phyloP scores from a whole-genome alignment of 1,284 basidiomycete species.

The Boletus semigastroideus region DNA sequence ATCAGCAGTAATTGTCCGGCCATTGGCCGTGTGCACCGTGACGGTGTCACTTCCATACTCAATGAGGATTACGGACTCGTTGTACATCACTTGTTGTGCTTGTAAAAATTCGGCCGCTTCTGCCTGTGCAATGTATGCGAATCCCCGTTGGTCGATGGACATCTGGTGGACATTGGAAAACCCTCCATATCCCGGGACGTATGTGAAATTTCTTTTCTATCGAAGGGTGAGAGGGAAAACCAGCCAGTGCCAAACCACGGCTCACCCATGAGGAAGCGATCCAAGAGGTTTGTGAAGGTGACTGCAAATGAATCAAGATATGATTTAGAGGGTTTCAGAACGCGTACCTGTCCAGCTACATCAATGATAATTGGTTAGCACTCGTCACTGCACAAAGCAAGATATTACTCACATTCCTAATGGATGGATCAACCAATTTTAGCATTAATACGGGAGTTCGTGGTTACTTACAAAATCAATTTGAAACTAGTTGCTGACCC shows the following conservation, averaged over 20 bases:
- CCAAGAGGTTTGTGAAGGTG: constrained; percentile 61
- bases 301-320: constrained; percentile 33
- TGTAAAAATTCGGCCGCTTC: constrained; percentile 55
- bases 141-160: constrained; percentile 62
- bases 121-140: constrained; percentile 51
- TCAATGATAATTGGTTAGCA: constrained; percentile 11
- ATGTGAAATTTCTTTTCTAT: constrained; percentile 68
- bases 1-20: constrained; percentile 45
- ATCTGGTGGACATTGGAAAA: constrained; percentile 60
- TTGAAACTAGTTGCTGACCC: constrained; percentile 54
- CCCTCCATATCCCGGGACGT: constrained; percentile 50
- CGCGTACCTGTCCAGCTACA: constrained; percentile 28
- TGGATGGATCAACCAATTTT: neutral
- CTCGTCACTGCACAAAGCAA: neutral
- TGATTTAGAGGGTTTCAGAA: neutral
- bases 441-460: neutral
- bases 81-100: constrained; percentile 48
- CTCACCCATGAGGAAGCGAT: constrained; percentile 61
- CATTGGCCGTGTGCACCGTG: constrained; percentile 45
- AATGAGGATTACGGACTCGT: constrained; percentile 52
- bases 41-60: constrained; percentile 47
- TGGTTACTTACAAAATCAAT: constrained; percentile 36
- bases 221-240: constrained; percentile 9
- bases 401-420: constrained; percentile 26
- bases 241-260: neutral